Evolutionary conservation across 306 rosid genomes (phyloP), one percentile per base, ranked within the genome.

Genomic region (Dicorynia guianensis): DNA sequence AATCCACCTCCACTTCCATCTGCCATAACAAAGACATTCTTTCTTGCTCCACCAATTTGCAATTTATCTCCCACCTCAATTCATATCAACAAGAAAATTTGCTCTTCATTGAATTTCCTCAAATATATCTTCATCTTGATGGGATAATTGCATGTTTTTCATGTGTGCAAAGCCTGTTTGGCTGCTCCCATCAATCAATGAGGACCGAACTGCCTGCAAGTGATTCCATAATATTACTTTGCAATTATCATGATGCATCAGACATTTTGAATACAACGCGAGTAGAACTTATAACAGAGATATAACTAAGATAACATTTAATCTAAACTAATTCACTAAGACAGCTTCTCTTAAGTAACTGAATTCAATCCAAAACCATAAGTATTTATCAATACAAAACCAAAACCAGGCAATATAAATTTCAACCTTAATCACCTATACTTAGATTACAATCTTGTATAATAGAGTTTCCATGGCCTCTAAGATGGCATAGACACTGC

Each of bases 121-220:
- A 20, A 72, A 70, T 34, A 75, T 46, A 68, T 87, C 85, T 11
- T 72, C 86, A 33, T 88, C 90, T 67, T 87, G 80, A 50, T 63
- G 77, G 4, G 75, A 71, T 63, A 73, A 48, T 19, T 84, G 74
- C 34, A 67, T 69, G 77, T 72, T 87, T 77, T 80, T 89, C 20
- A 68, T 18, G 9, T 58, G 47, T 47, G 80, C 77, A 47, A 80
- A 76, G 76, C 81, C 87, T 73, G 83, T 74, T 86, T 85, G 91
- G 74, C 71, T 84, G 34, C 84, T 85, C 84, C 93, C 93, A 64
- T 89, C 92, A 18, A 49, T 38, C 90, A 93, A 71, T 71, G 68
- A 78, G 52, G 94, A 85, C 74, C 92, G 87, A 69, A 93, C 88
- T 8, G 63, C 80, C 98, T 93, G 92, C 88, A 85, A 20, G 76